Conservation (phyloP, 129 eudicot species). For the Smallanthus sonchifolius region DNA sequence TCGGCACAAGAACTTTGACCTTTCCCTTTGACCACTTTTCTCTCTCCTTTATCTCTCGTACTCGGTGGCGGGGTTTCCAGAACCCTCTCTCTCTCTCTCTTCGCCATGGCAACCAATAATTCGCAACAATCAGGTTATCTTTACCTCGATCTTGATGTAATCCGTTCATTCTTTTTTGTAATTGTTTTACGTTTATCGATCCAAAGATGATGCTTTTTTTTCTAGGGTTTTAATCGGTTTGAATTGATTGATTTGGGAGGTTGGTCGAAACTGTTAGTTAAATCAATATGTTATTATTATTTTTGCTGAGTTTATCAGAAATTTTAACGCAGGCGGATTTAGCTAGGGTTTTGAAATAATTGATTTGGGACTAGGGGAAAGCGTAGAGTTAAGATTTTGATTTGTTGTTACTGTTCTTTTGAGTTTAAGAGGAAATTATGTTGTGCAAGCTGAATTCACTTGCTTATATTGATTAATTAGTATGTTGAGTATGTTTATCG, state of each 20-base stretch:
- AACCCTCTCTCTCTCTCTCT: constrained; percentile 1
- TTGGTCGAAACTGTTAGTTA: constrained; percentile 2
- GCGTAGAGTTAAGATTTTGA: background rate
- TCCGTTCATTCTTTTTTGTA: background rate
- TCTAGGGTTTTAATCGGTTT: constrained; percentile 15
- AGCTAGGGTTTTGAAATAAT: constrained; percentile 3
- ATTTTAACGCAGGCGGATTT: background rate
- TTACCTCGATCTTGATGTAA: background rate
- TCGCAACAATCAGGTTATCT: constrained; percentile 36
- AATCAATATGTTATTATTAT: background rate
- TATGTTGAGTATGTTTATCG: background rate
- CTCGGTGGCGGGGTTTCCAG: constrained; percentile 24
- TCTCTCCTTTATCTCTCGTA: background rate
- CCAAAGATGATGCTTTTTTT: background rate
- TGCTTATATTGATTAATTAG: background rate
- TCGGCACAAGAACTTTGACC: constrained; percentile 21
- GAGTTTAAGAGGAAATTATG: background rate
- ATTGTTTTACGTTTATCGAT: background rate
- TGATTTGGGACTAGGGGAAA: background rate
- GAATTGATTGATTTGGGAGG: constrained; percentile 16
- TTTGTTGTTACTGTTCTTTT: background rate
- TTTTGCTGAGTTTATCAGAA: constrained; percentile 2
- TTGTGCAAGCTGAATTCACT: constrained; percentile 1
- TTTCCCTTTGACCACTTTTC: background rate
- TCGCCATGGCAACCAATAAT: constrained; percentile 39